Conservation (phyloP, 306 rosid genomes). For the Chamaecrista fasciculata region DNA sequence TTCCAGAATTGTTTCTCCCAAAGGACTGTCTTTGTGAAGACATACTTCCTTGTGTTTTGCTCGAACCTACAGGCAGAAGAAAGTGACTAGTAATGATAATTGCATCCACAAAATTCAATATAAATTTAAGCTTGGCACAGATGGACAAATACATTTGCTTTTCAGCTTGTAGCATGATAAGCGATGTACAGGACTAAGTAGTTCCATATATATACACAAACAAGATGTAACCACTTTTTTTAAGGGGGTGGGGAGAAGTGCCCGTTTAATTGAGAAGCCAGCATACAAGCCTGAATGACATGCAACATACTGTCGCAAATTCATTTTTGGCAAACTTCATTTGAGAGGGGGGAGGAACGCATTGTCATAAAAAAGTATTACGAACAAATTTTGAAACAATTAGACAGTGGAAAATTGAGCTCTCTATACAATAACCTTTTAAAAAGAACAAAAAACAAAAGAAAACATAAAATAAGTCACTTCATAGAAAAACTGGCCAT, state of each 20-base stretch:
- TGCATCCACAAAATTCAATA: slow-evolving; percentile 7
- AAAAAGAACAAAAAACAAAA: neutral
- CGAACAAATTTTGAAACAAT: no score
- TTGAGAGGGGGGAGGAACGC: neutral
- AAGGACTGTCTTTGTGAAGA: slow-evolving; percentile 95
- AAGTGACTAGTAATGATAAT: slow-evolving; percentile 16
- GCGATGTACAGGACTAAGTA: neutral
- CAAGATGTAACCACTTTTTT: no score
- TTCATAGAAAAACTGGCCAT: neutral
- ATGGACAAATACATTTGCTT: neutral
- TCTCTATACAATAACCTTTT: no score
- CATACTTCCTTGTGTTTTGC: slow-evolving; percentile 99
- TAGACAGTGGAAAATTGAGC: no score
- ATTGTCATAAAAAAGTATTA: no score
- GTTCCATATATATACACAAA: neutral
- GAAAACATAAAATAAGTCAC: neutral
- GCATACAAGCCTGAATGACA: neutral
- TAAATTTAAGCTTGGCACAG: neutral
- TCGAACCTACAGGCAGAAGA: slow-evolving; percentile 68
- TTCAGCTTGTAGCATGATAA: neutral
- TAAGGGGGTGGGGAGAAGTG: neutral
- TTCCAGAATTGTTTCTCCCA: slow-evolving; percentile 99
- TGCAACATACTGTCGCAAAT: neutral
- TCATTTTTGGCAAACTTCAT: neutral
- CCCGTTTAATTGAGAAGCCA: neutral